Percentiles rank a stretch among this genome's conserved stretches.
Evolutionary conservation across 495 filamentous ascomycete species (phyloP).

Genomic region (Penicillium macrosclerotiorum): DNA sequence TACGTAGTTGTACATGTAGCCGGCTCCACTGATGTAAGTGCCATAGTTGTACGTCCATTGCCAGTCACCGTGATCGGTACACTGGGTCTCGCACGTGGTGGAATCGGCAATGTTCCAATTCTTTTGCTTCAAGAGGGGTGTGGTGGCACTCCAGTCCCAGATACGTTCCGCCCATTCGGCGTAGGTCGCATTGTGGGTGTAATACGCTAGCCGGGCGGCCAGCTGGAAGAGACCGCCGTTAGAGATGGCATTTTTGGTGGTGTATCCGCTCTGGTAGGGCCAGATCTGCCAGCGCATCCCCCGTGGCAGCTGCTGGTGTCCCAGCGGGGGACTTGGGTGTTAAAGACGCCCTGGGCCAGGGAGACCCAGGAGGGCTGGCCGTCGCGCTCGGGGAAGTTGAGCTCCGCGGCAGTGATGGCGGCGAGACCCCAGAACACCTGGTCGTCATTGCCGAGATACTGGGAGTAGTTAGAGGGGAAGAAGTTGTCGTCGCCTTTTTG

Average conservation of each 20-base stretch:
- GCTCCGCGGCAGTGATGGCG: conserved; percentile 70
- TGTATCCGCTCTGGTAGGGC: conserved; percentile 75
- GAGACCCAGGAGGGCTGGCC: conserved; percentile 59
- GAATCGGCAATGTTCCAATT: conserved; percentile 66
- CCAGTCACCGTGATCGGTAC: conserved; percentile 56
- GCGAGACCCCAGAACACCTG: conserved; percentile 81
- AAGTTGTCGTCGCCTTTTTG: conserved; percentile 70
- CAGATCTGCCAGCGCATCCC: conserved; percentile 87
- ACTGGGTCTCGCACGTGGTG: conserved; percentile 54
- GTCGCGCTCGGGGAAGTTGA: conserved; percentile 64
- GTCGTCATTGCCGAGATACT: conserved; percentile 65
- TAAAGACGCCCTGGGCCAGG: conserved; percentile 60
- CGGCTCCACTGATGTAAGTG: conserved; percentile 69
- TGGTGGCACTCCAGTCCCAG: conserved; percentile 63
- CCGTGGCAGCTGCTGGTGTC: conserved; percentile 65
- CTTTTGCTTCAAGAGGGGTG: conserved; percentile 51
- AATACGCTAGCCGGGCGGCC: conserved; percentile 70
- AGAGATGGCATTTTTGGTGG: conserved; percentile 77
- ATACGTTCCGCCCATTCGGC: conserved; percentile 69
- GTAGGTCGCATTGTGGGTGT: conserved; percentile 76
- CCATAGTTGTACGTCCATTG: conserved; percentile 80
- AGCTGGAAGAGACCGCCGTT: conserved; percentile 81
- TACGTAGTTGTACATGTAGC: conserved; percentile 75
- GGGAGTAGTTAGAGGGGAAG: conserved; percentile 54
- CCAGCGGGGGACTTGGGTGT: conserved; percentile 68